Base-by-base conservation (phyloP, 805 yeast species). In the Pichia ethanolica region DNA sequence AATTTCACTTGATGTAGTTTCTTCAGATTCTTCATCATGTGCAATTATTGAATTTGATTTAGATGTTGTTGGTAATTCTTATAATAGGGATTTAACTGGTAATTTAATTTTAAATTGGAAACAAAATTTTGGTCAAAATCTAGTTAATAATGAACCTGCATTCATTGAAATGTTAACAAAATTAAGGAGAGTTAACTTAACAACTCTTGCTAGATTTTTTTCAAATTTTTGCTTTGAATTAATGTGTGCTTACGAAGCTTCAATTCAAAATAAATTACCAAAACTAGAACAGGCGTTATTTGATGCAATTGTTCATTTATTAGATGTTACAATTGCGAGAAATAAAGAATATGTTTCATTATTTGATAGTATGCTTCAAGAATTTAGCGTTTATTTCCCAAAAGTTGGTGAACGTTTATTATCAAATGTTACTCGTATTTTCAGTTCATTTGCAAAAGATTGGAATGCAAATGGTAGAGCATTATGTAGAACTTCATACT, bases 401-500 rank as follows among this genome's bases (percentile, higher is more conserved):
- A 58, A 61, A 3, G 67, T 81, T 51, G 89, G 89, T 6, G 63
- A 74, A 30, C 71, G 71, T 47, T 59, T 83, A 42, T 58, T 83
- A 37, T 59, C 68, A 26, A 68, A 72, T 53, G 69, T 80, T 60
- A 65, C 78, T 3, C 67, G 65, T 10, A 66, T 75, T 43, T 79
- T 81, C 55, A 59, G 68, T 11, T 70, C 71, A 36, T 81, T 81
- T 13, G 71, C 70, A 39, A 64, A 71, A 3, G 77, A 72, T 44
- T 83, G 89, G 89, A 79, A 71, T 60, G 72, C 79, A 36, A 70
- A 78, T 42, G 82, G 86, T 5, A 71, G 88, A 59, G 78, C 86
- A 0, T 65, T 81, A 39, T 82, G 88, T 56, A 74, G 89, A 45
- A 71, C 79, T 9, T 71, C 79, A 20, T 71, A 79, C 5, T 66